Evolutionary conservation across 495 filamentous ascomycete species (phyloP).

Genomic region (Daldinia vernicosa): DNA sequence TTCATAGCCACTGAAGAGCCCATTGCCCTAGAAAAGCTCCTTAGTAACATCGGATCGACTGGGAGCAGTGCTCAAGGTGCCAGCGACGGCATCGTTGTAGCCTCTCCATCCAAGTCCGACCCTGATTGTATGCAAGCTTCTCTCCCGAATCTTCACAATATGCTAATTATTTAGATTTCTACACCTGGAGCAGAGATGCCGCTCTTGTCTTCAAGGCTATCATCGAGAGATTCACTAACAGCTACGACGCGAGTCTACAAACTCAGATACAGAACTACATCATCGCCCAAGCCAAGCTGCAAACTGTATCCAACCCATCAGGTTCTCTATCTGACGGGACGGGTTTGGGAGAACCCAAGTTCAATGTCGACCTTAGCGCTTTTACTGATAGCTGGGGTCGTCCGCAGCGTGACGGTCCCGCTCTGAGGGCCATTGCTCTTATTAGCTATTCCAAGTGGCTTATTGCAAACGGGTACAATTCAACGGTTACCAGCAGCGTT

Average conservation of each 20-base stretch:
- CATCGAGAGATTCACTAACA: slow-evolving; percentile 66
- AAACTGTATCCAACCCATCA: slow-evolving; percentile 68
- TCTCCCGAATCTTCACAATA: background rate
- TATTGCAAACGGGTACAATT: slow-evolving; percentile 56
- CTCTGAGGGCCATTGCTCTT: slow-evolving; percentile 70
- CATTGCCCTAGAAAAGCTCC: slow-evolving; percentile 60
- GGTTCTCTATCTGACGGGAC: slow-evolving; percentile 59
- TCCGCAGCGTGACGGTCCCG: slow-evolving; percentile 76
- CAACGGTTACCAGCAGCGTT: slow-evolving; percentile 53
- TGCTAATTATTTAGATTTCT: slow-evolving; percentile 57
- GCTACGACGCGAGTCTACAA: slow-evolving; percentile 60
- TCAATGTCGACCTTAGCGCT: slow-evolving; percentile 64
- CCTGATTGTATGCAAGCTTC: slow-evolving; percentile 65
- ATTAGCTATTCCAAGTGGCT: slow-evolving; percentile 60
- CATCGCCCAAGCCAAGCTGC: slow-evolving; percentile 66
- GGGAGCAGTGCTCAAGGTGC: slow-evolving; percentile 60
- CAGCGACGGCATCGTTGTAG: slow-evolving; percentile 66
- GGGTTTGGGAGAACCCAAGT: slow-evolving; percentile 71
- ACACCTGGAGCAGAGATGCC: slow-evolving; percentile 79
- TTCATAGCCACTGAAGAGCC: slow-evolving; percentile 66
- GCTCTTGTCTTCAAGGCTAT: slow-evolving; percentile 69
- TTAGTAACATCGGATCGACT: slow-evolving; percentile 67
- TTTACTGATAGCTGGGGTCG: slow-evolving; percentile 74
- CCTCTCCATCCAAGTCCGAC: slow-evolving; percentile 64
- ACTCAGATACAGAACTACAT: slow-evolving; percentile 67